Evolutionary conservation across 768 basidiomycete genomes (phyloP), one percentile per base, ranked within the genome.

Genomic region (Pulveroboletus sp.): DNA sequence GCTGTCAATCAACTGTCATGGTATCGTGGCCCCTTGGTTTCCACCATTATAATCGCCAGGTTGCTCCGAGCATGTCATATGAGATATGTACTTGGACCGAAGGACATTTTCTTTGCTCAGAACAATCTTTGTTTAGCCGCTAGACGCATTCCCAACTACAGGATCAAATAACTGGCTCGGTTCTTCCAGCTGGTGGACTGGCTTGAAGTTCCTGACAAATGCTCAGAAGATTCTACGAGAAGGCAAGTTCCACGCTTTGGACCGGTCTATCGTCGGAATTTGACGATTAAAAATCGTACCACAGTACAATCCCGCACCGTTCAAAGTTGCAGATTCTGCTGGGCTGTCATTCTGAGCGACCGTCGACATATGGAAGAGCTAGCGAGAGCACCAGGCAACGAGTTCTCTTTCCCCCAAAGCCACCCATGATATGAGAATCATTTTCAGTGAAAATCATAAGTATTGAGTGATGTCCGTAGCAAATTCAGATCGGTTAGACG

Each of bases 401-500:
- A 24, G 8, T 31, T 54, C 19, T 56, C 55, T 0, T 40, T 50
- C 13, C 6, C 17, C n/a, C 5, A 35, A 37, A 21, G 44, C 44
- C 16, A 29, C 12, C 4, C 35, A 45, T 17, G 44, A 36, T 17
- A 35, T 45, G 35, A 37, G 44, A 2, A 2, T 10, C 8, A 1
- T 12, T 2, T 19, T n/a, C 29, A 2, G 4, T 19, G 17, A 14
- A 27, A 19, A 8, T n/a, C n/a, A 12, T 16, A 7, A 3, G 16
- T 34, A n/a, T n/a, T 23, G 7, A 47, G 21, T 16, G 3, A 14
- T 16, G 13, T 36, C 1, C 3, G 42, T 31, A 80, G 77, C 21
- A 49, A 1, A 7, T 76, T 10, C 69, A 73, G n/a, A 40, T 59
- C 5, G 58, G 67, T 1, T 69, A 76, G 49, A 74, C 73, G 0